phyloP scores from a whole-genome alignment of 352 stramenopile species.

The Salisapilia sapeloensis region DNA sequence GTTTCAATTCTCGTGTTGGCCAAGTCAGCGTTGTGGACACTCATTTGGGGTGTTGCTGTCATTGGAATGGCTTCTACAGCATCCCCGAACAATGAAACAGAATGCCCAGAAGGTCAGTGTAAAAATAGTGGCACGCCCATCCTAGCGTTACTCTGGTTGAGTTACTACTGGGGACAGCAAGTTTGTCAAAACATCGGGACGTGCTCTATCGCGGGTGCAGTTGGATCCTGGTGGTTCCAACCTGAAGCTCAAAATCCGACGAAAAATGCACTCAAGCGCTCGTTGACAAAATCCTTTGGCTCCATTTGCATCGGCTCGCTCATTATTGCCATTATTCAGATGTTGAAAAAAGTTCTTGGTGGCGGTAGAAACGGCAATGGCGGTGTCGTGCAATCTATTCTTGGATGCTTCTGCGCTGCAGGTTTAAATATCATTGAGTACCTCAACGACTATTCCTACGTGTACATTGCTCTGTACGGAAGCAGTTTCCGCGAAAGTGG shows the following conservation, averaged over 20 bases:
- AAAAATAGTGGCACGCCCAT: background rate
- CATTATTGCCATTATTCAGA: constrained; percentile 53
- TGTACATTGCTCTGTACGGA: constrained; percentile 58
- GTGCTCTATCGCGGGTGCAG: constrained; percentile 56
- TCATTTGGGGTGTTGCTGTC: constrained; percentile 59
- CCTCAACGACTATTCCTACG: constrained; percentile 63
- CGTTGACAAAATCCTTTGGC: constrained; percentile 70
- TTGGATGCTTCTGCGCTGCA: constrained; percentile 23
- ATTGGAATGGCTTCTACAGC: constrained; percentile 12
- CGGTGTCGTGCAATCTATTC: constrained; percentile 25
- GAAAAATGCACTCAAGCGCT: constrained; percentile 21
- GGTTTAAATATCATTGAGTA: constrained; percentile 50
- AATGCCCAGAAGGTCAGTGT: background rate
- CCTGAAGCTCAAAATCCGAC: constrained; percentile 19
- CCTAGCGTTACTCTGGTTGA: constrained; percentile 10
- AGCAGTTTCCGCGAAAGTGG: constrained; percentile 32
- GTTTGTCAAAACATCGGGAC: constrained; percentile 72
- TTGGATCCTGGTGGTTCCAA: constrained; percentile 70
- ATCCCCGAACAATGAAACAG: constrained; percentile 12
- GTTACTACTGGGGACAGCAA: constrained; percentile 65
- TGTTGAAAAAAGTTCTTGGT: constrained; percentile 24
- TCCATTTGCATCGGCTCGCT: constrained; percentile 75
- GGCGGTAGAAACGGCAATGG: constrained; percentile 24
- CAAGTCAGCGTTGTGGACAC: constrained; percentile 50
- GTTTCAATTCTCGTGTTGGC: constrained; percentile 49